Evolutionary conservation across 176 grass and related monocot species (phyloP).

Genomic region (Aegilops tauschii): DNA sequence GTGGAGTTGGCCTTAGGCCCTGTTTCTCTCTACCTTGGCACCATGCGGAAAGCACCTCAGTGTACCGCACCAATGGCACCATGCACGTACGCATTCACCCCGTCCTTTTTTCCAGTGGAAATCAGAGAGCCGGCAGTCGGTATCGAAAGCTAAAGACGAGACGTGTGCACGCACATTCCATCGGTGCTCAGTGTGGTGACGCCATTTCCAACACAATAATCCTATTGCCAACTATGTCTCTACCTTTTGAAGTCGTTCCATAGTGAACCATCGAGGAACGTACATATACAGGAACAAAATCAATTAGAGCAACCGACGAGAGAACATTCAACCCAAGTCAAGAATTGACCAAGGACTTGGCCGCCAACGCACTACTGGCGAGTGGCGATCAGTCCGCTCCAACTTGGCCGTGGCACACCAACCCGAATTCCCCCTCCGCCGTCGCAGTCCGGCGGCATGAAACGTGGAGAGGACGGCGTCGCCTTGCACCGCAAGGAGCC

Average conservation of each 20-base stretch:
- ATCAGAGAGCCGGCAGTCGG: no score
- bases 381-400: neutral
- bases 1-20: no score
- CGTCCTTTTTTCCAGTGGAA: no score
- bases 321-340: neutral
- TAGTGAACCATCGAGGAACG: neutral
- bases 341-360: neutral
- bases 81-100: no score
- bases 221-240: neutral
- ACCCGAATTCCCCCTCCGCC: neutral
- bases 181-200: neutral
- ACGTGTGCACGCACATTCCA: neutral
- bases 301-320: neutral
- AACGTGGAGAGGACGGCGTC: neutral
- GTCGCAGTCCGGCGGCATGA: neutral
- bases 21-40: no score
- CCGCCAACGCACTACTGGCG: neutral
- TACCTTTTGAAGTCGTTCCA: neutral
- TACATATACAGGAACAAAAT: neutral
- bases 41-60: no score
- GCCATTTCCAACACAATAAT: neutral
- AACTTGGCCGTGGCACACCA: neutral
- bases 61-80: no score
- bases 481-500: conserved; percentile 38
- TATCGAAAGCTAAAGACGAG: neutral